Conservation (phyloP, 2,329 filamentous ascomycete species). For the Ceratocystis colombiana region DNA sequence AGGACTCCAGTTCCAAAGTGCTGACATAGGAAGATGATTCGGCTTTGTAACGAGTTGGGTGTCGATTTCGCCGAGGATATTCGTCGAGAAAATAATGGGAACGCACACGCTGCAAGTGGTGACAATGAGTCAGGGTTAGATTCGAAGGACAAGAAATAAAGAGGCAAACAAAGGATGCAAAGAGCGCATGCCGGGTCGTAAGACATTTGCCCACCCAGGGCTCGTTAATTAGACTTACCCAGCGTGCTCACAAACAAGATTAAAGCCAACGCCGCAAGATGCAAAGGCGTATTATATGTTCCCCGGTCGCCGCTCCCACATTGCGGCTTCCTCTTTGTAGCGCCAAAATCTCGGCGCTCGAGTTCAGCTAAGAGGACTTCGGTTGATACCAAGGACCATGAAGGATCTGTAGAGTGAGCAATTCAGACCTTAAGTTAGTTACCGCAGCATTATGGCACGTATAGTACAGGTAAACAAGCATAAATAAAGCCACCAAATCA, state of each 20-base stretch:
- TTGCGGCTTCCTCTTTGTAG: slow-evolving; percentile 36
- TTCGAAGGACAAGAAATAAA: background rate
- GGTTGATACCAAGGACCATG: slow-evolving; percentile 45
- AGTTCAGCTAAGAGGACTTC: slow-evolving; percentile 45
- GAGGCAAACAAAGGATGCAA: slow-evolving; percentile 5
- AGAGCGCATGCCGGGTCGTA: too few relatives aligned
- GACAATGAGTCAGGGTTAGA: background rate
- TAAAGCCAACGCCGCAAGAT: slow-evolving; percentile 57
- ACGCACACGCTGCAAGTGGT: slow-evolving; percentile 47
- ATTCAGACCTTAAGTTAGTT: slow-evolving; percentile 3
- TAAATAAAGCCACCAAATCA: background rate
- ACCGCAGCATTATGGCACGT: background rate
- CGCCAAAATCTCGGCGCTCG: slow-evolving; percentile 35
- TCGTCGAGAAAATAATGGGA: slow-evolving; percentile 54
- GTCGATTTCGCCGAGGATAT: slow-evolving; percentile 29
- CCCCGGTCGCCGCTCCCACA: slow-evolving; percentile 44
- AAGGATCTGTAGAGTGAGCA: slow-evolving; percentile 24
- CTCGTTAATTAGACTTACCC: slow-evolving; percentile 35
- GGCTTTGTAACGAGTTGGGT: slow-evolving; percentile 36
- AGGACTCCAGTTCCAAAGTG: slow-evolving; percentile 76
- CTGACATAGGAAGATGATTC: slow-evolving; percentile 55
- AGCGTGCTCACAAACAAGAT: slow-evolving; percentile 53
- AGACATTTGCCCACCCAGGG: background rate
- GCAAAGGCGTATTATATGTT: slow-evolving; percentile 55
- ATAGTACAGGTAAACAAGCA: background rate